These are phyloP conservation scores for Echria macrotheca DNA, from an alignment of 495 filamentous ascomycete species.

Conservation along the genomic window DNA sequence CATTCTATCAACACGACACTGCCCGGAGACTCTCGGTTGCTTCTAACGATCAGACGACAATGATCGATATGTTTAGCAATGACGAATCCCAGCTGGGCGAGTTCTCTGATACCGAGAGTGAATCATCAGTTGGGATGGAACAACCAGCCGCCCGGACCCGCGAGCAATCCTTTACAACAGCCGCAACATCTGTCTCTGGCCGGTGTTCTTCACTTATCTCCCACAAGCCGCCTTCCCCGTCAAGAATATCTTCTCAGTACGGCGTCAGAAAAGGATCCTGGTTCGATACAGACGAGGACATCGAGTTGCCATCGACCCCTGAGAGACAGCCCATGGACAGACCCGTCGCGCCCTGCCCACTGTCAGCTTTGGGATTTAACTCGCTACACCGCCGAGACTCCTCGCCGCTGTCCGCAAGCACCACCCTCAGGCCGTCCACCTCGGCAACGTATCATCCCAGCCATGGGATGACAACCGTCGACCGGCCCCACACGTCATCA, in stretches of 20 bases:
- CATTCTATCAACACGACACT: neutral
- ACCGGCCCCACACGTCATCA: conserved; percentile 15
- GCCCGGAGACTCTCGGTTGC: no score
- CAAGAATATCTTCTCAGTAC: conserved; percentile 8
- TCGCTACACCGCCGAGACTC: no score
- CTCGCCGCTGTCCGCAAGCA: neutral
- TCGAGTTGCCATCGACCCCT: neutral
- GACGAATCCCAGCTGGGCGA: neutral
- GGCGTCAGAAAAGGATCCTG: conserved; percentile 23
- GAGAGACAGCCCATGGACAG: neutral
- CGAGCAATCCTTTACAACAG: conserved; percentile 32
- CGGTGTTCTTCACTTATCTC: conserved; percentile 26
- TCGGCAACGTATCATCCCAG: neutral
- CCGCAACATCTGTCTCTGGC: conserved; percentile 30
- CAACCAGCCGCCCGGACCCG: conserved; percentile 24
- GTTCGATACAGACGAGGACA: conserved; percentile 30
- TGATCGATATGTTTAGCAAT: neutral
- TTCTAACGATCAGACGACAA: neutral
- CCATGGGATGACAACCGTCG: neutral
- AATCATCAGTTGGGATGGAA: conserved; percentile 23
- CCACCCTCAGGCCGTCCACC: neutral
- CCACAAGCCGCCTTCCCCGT: conserved; percentile 14
- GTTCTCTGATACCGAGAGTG: conserved; percentile 20
- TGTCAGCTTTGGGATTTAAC: no score
- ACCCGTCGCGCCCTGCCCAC: no score